Evolutionary conservation across 2,329 filamentous ascomycete genomes (phyloP), one percentile per base, ranked within the genome.

Genomic region (Monilinia polystroma): DNA sequence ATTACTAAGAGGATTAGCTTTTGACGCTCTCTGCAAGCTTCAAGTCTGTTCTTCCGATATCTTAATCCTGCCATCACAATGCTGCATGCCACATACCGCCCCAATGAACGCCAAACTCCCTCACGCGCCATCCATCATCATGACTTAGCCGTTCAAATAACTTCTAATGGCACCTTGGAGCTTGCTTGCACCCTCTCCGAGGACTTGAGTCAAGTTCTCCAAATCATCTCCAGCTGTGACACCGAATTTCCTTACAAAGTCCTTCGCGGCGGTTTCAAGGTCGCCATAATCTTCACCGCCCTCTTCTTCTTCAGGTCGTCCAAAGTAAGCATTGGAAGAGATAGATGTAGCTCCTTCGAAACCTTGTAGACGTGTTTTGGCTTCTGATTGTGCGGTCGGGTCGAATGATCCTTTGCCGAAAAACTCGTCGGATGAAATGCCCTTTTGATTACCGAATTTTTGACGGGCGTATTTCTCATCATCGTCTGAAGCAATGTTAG

Each of bases 381-480:
- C 94, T 81, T 97, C 94, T 63, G 87, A 83, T 76, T 95, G 90
- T 11, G 90, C 87, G 66, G 83, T 84, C 49, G 93, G 88, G 77
- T 99, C 93, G 79, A 89, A 98, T 66, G 85, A 81, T 64, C 93
- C 92, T 77, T 95, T 94, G 75, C 94, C 93, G 77, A 99, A 99
- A 84, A 96, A 99, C 77, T 99, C 95, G 78, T 99, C 95, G 0
- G 93, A 97, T 0, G 93, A 97, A 72, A 99, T 99, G 73, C 91
- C 91, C 83, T 98, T 98, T 78, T 99, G 95, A 54, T 80, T 80
- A 68, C 93, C 94, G 75, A 99, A 99, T 79, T 97, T 97, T 75
- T 86, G 82, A 74, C 91, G 90, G 7, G 93, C 92, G 76, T 92
- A 96, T 75, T 87, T 88, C 75, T 97, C 87, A 65, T 90, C 88